A percentile compares a stretch with the other conserved stretches of the same genome.
Evolutionary conservation across 2,329 filamentous ascomycete genomes (phyloP).

Genomic region (Alternaria novae-zelandiae): DNA sequence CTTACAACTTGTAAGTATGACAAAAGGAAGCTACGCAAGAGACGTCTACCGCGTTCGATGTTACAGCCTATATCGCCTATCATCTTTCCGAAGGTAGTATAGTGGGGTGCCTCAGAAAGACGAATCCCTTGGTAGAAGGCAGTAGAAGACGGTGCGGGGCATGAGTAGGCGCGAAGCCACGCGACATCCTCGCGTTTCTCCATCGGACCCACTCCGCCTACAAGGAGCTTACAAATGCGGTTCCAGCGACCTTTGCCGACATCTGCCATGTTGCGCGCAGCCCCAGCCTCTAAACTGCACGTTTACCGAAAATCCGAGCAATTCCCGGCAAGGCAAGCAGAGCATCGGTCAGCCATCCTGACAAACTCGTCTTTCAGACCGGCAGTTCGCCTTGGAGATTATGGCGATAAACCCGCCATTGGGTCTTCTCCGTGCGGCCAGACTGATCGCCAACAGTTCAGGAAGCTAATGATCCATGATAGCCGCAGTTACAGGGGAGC

Average conservation of each 20-base stretch:
- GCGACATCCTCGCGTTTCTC: conserved; percentile 4
- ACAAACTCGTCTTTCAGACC: neutral
- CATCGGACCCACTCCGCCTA: conserved; percentile 4
- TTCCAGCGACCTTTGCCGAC: neutral
- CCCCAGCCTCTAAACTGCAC: neutral
- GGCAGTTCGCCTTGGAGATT: neutral
- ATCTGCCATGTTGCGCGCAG: neutral
- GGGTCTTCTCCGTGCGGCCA: neutral
- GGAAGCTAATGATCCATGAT: conserved; percentile 2
- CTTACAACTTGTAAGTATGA: neutral
- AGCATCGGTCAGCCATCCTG: neutral
- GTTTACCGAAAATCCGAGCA: neutral
- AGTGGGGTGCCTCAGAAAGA: neutral
- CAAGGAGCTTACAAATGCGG: conserved; percentile 12
- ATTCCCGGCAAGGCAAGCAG: conserved; percentile 1
- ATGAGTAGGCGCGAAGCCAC: conserved; percentile 1
- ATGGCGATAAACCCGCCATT: neutral
- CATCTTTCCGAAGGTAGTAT: neutral
- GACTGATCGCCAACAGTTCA: neutral
- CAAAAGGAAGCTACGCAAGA: neutral
- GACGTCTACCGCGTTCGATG: neutral
- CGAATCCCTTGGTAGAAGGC: neutral
- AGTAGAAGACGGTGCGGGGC: conserved; percentile 8
- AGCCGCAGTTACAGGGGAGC: conserved; percentile 7
- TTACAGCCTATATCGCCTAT: neutral